A percentile compares a stretch with the other conserved stretches of the same genome.
phyloP scores from a whole-genome alignment of 129 eudicot genomes.

The Artemisia tridentata region DNA sequence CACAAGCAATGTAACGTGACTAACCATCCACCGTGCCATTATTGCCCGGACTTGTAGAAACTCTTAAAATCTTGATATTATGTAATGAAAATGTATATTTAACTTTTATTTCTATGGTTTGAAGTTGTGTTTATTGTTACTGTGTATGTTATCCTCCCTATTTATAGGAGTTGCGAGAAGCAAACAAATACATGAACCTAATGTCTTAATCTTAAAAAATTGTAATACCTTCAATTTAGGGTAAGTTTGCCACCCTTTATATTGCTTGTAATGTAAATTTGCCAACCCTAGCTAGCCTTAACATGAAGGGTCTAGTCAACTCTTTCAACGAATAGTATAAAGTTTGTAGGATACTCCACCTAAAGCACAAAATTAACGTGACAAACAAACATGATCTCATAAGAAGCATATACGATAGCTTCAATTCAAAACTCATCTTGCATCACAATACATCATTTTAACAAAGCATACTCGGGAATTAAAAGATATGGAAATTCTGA shows the following conservation, averaged over 20 bases:
- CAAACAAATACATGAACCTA: not conserved
- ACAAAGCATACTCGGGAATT: too few species aligned
- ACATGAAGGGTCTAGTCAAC: not conserved
- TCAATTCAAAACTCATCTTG: not conserved
- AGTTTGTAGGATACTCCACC: conserved; percentile 4
- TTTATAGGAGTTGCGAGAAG: conserved; percentile 9
- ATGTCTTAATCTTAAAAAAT: not conserved
- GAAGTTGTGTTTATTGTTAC: not conserved
- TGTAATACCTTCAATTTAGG: conserved; percentile 14
- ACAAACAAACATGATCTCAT: not conserved
- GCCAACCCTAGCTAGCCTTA: not conserved
- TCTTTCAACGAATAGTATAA: conserved; percentile 14
- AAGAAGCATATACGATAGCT: not conserved
- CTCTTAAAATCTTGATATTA: not conserved
- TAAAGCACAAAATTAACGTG: not conserved
- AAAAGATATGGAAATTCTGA: too few species aligned
- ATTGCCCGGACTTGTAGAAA: not conserved
- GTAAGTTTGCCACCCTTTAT: not conserved
- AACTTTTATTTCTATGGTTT: not conserved
- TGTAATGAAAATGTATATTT: not conserved
- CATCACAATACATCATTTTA: too few species aligned
- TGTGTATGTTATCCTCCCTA: not conserved
- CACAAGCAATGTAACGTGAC: conserved; percentile 27
- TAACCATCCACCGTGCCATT: conserved; percentile 37
- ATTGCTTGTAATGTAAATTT: not conserved